Evolutionary conservation across 2,329 filamentous ascomycete genomes (phyloP).

Genomic region (Pyrenochaeta sp.): DNA sequence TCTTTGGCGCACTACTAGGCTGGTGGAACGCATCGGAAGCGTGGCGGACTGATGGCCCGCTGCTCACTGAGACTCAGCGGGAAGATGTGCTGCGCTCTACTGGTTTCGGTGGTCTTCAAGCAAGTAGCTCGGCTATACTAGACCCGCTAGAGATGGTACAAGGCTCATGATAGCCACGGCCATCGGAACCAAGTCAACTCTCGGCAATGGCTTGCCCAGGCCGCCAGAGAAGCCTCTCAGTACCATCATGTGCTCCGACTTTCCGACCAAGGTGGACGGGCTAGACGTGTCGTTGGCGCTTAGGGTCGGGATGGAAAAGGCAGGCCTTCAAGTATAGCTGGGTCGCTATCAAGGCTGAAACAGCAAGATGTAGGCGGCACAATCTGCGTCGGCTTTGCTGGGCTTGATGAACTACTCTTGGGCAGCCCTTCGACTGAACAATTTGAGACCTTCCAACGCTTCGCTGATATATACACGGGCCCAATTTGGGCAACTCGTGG

Average conservation of each 20-base stretch:
- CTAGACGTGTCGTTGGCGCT: constrained; percentile 14
- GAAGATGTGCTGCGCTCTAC: constrained; percentile 37
- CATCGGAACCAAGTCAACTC: constrained; percentile 9
- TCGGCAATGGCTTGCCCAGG: constrained; percentile 6
- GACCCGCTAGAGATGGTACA: constrained; percentile 20
- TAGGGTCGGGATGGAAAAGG: constrained; percentile 6
- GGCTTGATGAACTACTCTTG: constrained; percentile 18
- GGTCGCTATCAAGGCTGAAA: constrained; percentile 9
- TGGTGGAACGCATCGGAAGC: constrained; percentile 37
- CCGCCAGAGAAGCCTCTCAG: constrained; percentile 11
- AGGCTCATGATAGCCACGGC: constrained; percentile 20
- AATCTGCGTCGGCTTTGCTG: constrained; percentile 18
- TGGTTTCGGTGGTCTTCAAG: constrained; percentile 40
- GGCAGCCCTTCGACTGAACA: constrained; percentile 5
- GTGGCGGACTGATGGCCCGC: constrained; percentile 40
- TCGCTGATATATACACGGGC: constrained; percentile 15
- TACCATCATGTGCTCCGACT: constrained; percentile 13
- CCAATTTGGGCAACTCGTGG: constrained; percentile 30
- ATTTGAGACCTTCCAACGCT: constrained; percentile 11
- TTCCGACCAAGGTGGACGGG: constrained; percentile 9
- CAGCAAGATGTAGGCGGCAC: constrained; percentile 7
- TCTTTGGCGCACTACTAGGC: constrained; percentile 32
- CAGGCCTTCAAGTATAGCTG: constrained; percentile 12
- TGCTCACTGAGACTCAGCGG: constrained; percentile 45
- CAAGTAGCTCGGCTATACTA: constrained; percentile 16